phyloP scores from a whole-genome alignment of 2,329 filamentous ascomycete genomes.

The Leptographium galeiforme region DNA sequence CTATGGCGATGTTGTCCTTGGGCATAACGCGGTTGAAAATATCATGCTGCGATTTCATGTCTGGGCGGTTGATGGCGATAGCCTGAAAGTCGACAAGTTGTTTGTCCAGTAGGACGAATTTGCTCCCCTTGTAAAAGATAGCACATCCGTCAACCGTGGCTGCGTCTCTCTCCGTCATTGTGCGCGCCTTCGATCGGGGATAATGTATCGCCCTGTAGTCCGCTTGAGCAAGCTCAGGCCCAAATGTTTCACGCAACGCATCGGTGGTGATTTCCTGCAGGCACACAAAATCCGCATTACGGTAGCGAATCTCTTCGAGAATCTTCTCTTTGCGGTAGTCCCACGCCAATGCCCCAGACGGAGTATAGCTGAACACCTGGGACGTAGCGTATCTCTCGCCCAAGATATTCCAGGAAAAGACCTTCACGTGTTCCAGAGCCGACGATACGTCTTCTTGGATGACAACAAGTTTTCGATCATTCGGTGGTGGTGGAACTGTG shows the following conservation, averaged over 20 bases:
- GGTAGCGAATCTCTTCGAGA: slow-evolving; percentile 63
- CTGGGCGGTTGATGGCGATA: slow-evolving; percentile 83
- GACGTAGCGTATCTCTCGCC: slow-evolving; percentile 87
- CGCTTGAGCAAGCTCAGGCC: slow-evolving; percentile 68
- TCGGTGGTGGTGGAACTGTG: slow-evolving; percentile 58
- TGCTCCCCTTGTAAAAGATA: slow-evolving; percentile 77
- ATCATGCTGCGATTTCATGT: slow-evolving; percentile 95
- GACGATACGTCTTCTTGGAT: slow-evolving; percentile 53
- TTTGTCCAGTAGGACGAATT: slow-evolving; percentile 89
- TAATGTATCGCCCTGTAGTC: slow-evolving; percentile 93
- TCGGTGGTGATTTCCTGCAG: slow-evolving; percentile 89
- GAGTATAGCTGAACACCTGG: slow-evolving; percentile 79
- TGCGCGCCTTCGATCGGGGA: slow-evolving; percentile 79
- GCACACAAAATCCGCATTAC: slow-evolving; percentile 80
- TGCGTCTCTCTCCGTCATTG: slow-evolving; percentile 81
- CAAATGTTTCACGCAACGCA: slow-evolving; percentile 83
- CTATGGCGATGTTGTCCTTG: slow-evolving; percentile 88
- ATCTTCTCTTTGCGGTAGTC: slow-evolving; percentile 75
- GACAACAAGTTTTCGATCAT: slow-evolving; percentile 64
- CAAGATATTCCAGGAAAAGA: slow-evolving; percentile 89
- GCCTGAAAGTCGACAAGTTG: slow-evolving; percentile 85
- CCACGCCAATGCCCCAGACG: slow-evolving; percentile 71
- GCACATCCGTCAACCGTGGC: slow-evolving; percentile 91
- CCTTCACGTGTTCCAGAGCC: slow-evolving; percentile 58
- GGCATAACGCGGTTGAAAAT: slow-evolving; percentile 99